Conservation (phyloP, 352 stramenopile species). For the Saprolegnia parasitica region DNA sequence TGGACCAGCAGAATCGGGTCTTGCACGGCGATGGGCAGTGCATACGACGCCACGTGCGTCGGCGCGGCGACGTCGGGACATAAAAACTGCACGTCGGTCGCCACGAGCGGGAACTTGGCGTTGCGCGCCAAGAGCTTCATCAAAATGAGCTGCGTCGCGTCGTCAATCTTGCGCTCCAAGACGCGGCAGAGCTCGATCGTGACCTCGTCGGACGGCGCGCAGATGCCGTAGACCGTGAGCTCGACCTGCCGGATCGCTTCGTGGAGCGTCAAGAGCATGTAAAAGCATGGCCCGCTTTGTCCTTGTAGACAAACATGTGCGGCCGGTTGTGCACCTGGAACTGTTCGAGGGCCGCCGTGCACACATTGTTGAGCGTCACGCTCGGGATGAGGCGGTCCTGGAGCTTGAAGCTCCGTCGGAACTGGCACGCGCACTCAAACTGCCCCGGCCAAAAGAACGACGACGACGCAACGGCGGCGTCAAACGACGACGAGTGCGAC, state of each 20-base stretch:
- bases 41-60: slow-evolving; percentile 43
- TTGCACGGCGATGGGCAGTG: slow-evolving; percentile 34
- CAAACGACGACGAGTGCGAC: slow-evolving; percentile 10
- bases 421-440: slow-evolving; percentile 80
- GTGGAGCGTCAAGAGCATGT: slow-evolving; percentile 71
- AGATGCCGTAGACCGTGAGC: slow-evolving; percentile 81
- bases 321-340: slow-evolving; percentile 87
- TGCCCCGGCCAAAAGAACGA: slow-evolving; percentile 84
- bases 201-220: slow-evolving; percentile 70
- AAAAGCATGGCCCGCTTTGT: slow-evolving; percentile 84
- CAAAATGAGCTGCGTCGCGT: slow-evolving; percentile 76
- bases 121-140: slow-evolving; percentile 85
- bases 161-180: slow-evolving; percentile 82
- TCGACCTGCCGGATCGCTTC: slow-evolving; percentile 42
- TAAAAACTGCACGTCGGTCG: slow-evolving; percentile 68
- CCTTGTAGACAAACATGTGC: slow-evolving; percentile 83
- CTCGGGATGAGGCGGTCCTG: slow-evolving; percentile 72
- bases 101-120: slow-evolving; percentile 76
- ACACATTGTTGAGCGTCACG: slow-evolving; percentile 78
- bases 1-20: slow-evolving; percentile 37
- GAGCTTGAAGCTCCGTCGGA: slow-evolving; percentile 70
- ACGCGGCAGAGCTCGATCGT: slow-evolving; percentile 75
- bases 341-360: slow-evolving; percentile 78
- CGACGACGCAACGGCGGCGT: neutral
- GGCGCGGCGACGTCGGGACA: slow-evolving; percentile 48